Base-by-base conservation (phyloP, 495 filamentous ascomycete species). In the Penicillium nucicola region DNA sequence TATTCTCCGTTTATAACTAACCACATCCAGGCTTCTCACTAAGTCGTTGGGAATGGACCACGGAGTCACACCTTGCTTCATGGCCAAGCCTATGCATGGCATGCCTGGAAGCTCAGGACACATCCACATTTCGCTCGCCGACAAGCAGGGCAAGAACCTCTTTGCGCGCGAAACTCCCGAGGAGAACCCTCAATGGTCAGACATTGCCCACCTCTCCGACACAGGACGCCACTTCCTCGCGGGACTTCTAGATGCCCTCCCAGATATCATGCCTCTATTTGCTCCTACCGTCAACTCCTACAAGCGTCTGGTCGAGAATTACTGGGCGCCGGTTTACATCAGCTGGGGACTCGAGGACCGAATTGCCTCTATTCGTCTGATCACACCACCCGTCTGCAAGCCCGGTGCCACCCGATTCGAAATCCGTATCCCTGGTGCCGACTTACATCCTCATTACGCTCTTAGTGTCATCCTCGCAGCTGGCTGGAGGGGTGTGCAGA, bases 271-370 rank as follows among this genome's bases (percentile, higher is more conserved):
- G 92, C 92, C 92, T 1, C 67, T 96, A 28, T 73, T 96, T 17
- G 92, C 91, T 1, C 92, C 92, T 0, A 97, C 87, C 5, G 79
- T 97, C 64, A 97, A 97, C 73, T 90, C 86, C 43, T 97, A 97
- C 72, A 97, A 97, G 67, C 84, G 92, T 3, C 78, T 97, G 0
- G 91, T 97, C 10, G 92, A 97, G 74, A 96, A 96, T 63, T 96
- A 95, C 70, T 97, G 92, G 92, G 92, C 92, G 0, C 92, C 92
- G 0, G 90, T 97, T 4, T 95, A 90, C 3, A 89, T 96, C 4
- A 91, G 86, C 13, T 97, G 92, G 92, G 92, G 92, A 1, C 67
- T 96, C 2, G 92, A 97, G 62, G 91, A 97, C 61, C 87, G 92
- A 32, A 89, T 89, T 19, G 92, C 92, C 0, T 92, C 87, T 0